phyloP scores from a whole-genome alignment of 345 rosid genomes.

The Populus simonii region DNA sequence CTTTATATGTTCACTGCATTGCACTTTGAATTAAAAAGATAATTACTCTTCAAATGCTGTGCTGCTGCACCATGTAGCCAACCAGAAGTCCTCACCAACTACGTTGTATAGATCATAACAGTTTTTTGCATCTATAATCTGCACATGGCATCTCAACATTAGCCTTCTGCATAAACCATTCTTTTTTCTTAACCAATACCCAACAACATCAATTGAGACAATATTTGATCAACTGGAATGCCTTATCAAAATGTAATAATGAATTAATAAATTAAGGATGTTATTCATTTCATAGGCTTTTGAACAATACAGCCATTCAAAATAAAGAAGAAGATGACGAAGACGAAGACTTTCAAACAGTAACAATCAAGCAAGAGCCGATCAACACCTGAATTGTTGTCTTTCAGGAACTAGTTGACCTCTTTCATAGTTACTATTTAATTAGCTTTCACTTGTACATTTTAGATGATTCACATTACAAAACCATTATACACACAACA shows the following conservation, averaged over 20 bases:
- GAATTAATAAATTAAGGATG: background rate
- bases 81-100: constrained; percentile 96
- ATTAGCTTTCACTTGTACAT: too few relatives aligned
- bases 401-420: background rate
- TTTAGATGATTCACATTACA: background rate
- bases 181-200: background rate
- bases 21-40: constrained; percentile 14
- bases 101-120: constrained; percentile 72
- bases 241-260: background rate
- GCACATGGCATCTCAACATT: constrained; percentile 24
- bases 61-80: constrained; percentile 93
- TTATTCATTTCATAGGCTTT: background rate
- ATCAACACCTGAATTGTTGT: background rate
- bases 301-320: background rate
- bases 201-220: background rate
- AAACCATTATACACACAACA: background rate
- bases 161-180: background rate
- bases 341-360: too few relatives aligned
- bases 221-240: background rate
- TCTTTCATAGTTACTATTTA: too few relatives aligned
- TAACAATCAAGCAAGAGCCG: background rate
- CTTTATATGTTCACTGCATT: constrained; percentile 15
- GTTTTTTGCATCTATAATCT: constrained; percentile 69
- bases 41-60: constrained; percentile 69
- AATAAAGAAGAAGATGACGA: background rate